These are phyloP conservation scores for Cladobotryum mycophilum DNA, from an alignment of 2,329 filamentous ascomycete genomes.

Conservation along the genomic window DNA sequence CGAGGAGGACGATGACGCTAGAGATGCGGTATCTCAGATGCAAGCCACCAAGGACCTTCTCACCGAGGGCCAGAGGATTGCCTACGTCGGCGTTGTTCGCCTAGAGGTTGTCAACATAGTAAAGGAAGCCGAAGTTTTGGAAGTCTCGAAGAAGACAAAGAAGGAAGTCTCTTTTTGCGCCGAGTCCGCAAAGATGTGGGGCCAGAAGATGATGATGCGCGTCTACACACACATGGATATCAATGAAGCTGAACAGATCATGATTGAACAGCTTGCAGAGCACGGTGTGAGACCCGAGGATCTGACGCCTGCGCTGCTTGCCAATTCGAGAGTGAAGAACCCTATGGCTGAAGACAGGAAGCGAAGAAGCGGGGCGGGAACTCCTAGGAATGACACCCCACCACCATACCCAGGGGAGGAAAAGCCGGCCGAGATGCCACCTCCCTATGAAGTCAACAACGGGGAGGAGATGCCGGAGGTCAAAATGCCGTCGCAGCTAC, in stretches of 20 bases:
- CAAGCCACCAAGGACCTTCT: slow-evolving; percentile 92
- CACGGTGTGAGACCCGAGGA: slow-evolving; percentile 85
- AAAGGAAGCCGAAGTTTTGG: slow-evolving; percentile 57
- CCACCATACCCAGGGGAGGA: slow-evolving; percentile 34
- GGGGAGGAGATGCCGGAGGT: slow-evolving; percentile 71
- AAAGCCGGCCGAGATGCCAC: slow-evolving; percentile 43
- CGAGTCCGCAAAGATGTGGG: slow-evolving; percentile 89
- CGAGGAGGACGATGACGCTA: slow-evolving; percentile 68
- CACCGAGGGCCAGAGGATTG: slow-evolving; percentile 91
- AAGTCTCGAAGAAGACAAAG: slow-evolving; percentile 58
- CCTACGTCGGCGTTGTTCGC: slow-evolving; percentile 86
- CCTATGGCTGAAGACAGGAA: slow-evolving; percentile 59
- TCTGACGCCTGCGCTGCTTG: slow-evolving; percentile 78
- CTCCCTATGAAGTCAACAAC: slow-evolving; percentile 57
- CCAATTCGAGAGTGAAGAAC: slow-evolving; percentile 88
- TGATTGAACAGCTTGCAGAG: slow-evolving; percentile 94
- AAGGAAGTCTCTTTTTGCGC: slow-evolving; percentile 63
- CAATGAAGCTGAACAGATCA: slow-evolving; percentile 81
- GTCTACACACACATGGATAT: slow-evolving; percentile 97
- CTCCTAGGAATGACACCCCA: slow-evolving; percentile 19
- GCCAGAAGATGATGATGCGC: slow-evolving; percentile 95
- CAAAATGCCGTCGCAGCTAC: slow-evolving; percentile 74
- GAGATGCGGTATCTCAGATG: slow-evolving; percentile 83
- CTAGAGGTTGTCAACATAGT: slow-evolving; percentile 75
- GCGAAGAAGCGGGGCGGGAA: slow-evolving; percentile 10